These are phyloP conservation scores for Rhodomyrtus tomentosa DNA, from an alignment of 345 rosid species.

Conservation along the genomic window DNA sequence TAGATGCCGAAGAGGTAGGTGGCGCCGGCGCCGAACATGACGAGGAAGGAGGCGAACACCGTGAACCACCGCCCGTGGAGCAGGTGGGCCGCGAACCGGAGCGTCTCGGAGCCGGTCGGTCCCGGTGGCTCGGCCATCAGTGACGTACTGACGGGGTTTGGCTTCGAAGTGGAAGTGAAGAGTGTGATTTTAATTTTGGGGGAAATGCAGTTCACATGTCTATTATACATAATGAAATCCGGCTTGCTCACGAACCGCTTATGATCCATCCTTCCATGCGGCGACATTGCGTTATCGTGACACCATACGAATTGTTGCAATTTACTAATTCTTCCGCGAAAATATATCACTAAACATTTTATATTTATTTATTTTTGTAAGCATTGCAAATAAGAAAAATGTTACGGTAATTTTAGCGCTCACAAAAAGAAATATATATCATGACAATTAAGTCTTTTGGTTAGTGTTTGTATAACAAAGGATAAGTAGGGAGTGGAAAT, in stretches of 20 bases:
- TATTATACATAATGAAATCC: background rate
- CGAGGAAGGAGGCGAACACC: conserved; percentile 75
- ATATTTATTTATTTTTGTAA: no score
- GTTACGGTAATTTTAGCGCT: background rate
- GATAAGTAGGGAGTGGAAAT: background rate
- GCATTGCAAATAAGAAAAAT: no score
- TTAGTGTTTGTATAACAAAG: background rate
- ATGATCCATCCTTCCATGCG: background rate
- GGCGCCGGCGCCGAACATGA: conserved; percentile 89
- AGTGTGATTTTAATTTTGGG: background rate
- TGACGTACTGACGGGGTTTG: background rate
- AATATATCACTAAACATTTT: no score
- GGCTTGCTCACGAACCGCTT: background rate
- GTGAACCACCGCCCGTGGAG: conserved; percentile 75
- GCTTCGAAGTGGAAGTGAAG: background rate
- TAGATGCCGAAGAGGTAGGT: conserved; percentile 77
- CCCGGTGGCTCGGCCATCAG: background rate
- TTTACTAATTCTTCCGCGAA: no score
- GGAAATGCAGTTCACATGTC: background rate
- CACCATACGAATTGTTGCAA: background rate
- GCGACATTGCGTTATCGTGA: background rate
- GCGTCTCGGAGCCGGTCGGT: conserved; percentile 1
- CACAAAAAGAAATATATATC: background rate
- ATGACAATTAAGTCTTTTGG: background rate
- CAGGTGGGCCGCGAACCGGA: conserved; percentile 31